Percentiles rank a stretch among this genome's conserved stretches.
phyloP scores from a whole-genome alignment of 768 basidiomycete genomes.

The Mycena latifolia region DNA sequence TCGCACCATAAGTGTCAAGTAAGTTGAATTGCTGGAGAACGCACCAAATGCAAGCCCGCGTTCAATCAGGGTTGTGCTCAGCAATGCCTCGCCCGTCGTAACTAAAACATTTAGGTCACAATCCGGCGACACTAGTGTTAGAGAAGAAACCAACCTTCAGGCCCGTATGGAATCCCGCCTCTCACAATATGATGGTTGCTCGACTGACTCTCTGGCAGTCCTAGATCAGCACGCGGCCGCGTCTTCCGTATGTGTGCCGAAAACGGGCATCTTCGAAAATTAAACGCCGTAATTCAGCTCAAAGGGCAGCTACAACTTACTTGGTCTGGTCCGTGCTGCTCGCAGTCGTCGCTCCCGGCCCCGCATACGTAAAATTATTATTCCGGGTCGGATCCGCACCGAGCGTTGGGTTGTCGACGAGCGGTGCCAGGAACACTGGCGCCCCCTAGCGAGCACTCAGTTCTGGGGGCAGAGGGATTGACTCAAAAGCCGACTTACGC shows the following conservation, averaged over 20 bases:
- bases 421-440: constrained; percentile 36
- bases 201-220: constrained; percentile 28
- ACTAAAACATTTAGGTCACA: background rate
- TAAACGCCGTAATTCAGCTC: background rate
- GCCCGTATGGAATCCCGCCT: constrained; percentile 51
- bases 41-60: constrained; percentile 5
- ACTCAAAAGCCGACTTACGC: constrained; percentile 21
- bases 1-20: background rate
- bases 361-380: constrained; percentile 27
- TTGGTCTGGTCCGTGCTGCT: constrained; percentile 23
- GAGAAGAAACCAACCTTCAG: constrained; percentile 25
- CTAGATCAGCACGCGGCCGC: constrained; percentile 41
- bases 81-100: constrained; percentile 3
- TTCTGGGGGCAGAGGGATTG: background rate
- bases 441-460: constrained; percentile 38
- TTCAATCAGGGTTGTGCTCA: constrained; percentile 5
- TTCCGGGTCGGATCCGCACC: constrained; percentile 23
- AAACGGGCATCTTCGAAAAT: constrained; percentile 26
- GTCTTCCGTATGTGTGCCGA: constrained; percentile 37
- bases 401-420: constrained; percentile 22
- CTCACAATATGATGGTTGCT: constrained; percentile 44
- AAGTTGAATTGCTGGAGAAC: background rate
- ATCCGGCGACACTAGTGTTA: background rate
- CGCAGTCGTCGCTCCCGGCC: constrained; percentile 4
- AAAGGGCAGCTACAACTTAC: background rate